phyloP scores from a whole-genome alignment of 2,329 filamentous ascomycete species.

The Aspergillus chevalieri region DNA sequence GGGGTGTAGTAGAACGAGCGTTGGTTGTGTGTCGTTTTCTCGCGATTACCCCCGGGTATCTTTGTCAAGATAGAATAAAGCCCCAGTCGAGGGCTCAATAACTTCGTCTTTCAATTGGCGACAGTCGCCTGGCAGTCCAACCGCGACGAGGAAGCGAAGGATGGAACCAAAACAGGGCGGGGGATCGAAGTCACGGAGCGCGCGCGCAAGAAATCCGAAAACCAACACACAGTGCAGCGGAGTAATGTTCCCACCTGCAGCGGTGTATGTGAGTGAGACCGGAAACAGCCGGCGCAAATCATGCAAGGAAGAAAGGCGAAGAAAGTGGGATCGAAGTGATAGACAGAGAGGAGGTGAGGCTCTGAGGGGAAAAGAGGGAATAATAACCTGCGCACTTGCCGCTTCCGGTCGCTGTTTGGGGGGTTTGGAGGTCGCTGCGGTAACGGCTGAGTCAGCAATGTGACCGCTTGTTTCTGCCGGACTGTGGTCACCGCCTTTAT shows the following conservation, averaged over 20 bases:
- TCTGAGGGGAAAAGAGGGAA: not conserved
- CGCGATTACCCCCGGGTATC: too few relatives aligned
- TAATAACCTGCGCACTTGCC: not conserved
- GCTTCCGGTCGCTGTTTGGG: not conserved
- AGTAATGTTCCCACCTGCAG: conserved; percentile 9
- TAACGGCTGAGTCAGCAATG: conserved; percentile 30
- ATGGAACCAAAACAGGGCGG: conserved; percentile 4
- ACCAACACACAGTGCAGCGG: conserved; percentile 8
- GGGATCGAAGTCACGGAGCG: conserved; percentile 7
- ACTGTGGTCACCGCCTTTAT: conserved; percentile 19
- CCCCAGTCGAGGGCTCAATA: too few relatives aligned
- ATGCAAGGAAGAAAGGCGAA: conserved; percentile 9
- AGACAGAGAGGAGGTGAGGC: conserved; percentile 13
- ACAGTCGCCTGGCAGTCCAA: not conserved
- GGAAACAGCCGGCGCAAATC: not conserved
- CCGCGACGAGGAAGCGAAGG: not conserved
- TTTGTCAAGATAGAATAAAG: too few relatives aligned
- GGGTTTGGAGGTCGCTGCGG: conserved; percentile 28
- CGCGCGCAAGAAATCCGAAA: conserved; percentile 13
- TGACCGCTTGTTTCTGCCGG: conserved; percentile 27
- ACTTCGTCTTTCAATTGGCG: too few relatives aligned
- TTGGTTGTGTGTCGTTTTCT: too few relatives aligned
- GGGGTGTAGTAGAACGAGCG: too few relatives aligned
- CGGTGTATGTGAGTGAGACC: not conserved
- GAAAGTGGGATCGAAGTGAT: conserved; percentile 6